Evolutionary conservation across 2,329 filamentous ascomycete genomes (phyloP), one percentile per base, ranked within the genome.

Genomic region (Aspergillus proliferans): DNA sequence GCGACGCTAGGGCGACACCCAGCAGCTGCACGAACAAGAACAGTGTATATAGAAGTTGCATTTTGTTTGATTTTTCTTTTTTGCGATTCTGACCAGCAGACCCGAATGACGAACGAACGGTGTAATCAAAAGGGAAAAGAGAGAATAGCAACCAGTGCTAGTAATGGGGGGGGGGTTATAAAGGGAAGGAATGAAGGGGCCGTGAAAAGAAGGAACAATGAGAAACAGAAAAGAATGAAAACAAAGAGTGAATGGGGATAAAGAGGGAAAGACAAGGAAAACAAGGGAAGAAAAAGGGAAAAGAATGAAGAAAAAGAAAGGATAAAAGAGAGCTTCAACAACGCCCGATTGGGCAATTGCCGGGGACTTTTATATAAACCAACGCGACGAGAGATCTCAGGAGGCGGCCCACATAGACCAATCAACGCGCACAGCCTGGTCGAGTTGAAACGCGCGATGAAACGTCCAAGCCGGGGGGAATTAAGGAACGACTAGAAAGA

Each of bases 1-100:
- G 70, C 6, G 62, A 58, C 14, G 70, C 70, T 46, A 59, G 55
- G 38, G 64, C 63, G 21, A 65, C 47, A 4, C 65, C 60, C 28
- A 70, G 44, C 12, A 71, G 51, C 6, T 71, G 52, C 14, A 64
- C 26, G 9, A 65, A 58, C 18, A 63, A 58, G 40, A 60, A 51
- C 2, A 45, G 15, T 19, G 26, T 34, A 21, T 15, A 36, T 15
- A 45, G 7, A 4, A 51, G 50, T 24, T 52, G 39, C 42, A 44
- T 62, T 61, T 30, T 12, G 26, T 12, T 4, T 12, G 26, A 12
- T 30, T 30, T 30, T 12, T 30, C 26, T 30, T 30, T 30, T 30
- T 30, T 10, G 18, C 10, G 38, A 40, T 19, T 43, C 41, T 30
- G 41, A 30, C 43, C 41, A 28, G 41, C 41, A 43, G 24, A 43